These are phyloP conservation scores for Cladophialophora bantiana DNA, from an alignment of 2,329 filamentous ascomycete species.

Conservation along the genomic window DNA sequence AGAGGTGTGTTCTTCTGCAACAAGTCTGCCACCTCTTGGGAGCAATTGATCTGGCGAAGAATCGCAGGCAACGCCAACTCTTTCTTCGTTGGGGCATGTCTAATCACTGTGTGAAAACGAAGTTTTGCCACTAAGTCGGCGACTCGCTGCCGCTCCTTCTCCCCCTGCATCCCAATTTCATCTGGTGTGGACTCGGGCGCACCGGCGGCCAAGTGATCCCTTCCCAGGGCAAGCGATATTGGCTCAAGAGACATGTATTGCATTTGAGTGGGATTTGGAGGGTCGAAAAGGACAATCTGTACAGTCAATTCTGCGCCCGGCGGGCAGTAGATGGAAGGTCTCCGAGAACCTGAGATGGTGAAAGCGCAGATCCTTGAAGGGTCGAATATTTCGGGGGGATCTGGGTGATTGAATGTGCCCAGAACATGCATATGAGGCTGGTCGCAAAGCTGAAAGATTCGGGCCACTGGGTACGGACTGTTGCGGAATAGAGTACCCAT, in stretches of 20 bases:
- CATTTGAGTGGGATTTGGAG: constrained; percentile 85
- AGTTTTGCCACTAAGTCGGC: constrained; percentile 81
- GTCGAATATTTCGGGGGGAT: constrained; percentile 61
- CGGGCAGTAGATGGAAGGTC: constrained; percentile 77
- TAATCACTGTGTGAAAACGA: constrained; percentile 83
- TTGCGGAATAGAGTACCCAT: constrained; percentile 83
- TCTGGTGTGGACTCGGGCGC: constrained; percentile 42
- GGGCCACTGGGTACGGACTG: constrained; percentile 77
- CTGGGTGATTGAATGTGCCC: constrained; percentile 74
- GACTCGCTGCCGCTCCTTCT: constrained; percentile 69
- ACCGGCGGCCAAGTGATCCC: constrained; percentile 39
- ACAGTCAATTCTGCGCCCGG: constrained; percentile 71
- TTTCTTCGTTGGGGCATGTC: constrained; percentile 77
- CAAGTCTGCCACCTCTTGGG: constrained; percentile 83
- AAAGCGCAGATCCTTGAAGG: constrained; percentile 73
- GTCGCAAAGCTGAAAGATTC: constrained; percentile 85
- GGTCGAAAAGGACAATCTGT: constrained; percentile 87
- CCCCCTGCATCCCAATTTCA: constrained; percentile 75
- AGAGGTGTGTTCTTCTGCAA: constrained; percentile 89
- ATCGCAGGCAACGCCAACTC: constrained; percentile 82
- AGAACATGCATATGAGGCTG: constrained; percentile 83
- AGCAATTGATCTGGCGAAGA: constrained; percentile 94
- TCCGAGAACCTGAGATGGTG: constrained; percentile 56
- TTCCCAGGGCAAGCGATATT: constrained; percentile 78
- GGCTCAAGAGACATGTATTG: constrained; percentile 93